Percentiles rank a stretch among this genome's conserved stretches.
Evolutionary conservation across 179 eudicot species (phyloP).

Genomic region (Dionaea muscipula): DNA sequence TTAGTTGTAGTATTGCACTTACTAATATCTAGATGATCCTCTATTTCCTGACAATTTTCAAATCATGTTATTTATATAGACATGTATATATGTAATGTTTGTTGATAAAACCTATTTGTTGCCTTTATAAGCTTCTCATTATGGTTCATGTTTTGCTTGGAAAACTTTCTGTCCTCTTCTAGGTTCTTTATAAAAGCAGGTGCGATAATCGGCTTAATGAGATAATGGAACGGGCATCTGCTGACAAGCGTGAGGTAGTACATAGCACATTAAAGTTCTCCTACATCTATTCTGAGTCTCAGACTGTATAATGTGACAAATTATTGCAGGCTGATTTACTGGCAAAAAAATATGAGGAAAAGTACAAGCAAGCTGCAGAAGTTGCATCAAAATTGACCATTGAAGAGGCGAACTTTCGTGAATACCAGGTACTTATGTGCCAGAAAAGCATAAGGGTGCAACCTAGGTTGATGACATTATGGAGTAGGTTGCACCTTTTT

Average conservation of each 20-base stretch:
- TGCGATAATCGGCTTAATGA: conserved; percentile 91
- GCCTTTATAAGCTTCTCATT: not conserved
- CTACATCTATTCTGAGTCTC: not conserved
- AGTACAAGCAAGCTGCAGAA: conserved; percentile 90
- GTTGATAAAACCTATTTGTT: too few relatives aligned
- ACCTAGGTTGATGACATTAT: not conserved
- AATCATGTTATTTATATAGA: too few relatives aligned
- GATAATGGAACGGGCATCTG: conserved; percentile 76
- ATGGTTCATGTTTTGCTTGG: not conserved
- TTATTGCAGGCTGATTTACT: conserved; percentile 65
- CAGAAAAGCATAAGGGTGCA: not conserved
- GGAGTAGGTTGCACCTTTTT: not conserved
- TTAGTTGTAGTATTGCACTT: too few relatives aligned
- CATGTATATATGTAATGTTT: too few relatives aligned
- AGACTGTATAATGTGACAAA: not conserved
- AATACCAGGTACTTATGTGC: conserved; percentile 51
- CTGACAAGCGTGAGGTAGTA: conserved; percentile 81
- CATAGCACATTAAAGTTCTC: not conserved
- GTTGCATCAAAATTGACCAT: conserved; percentile 75
- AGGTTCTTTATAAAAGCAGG: conserved; percentile 90
- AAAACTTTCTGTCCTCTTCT: conserved; percentile 7
- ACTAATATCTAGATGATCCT: too few relatives aligned
- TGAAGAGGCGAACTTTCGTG: conserved; percentile 95
- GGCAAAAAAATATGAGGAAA: conserved; percentile 90
- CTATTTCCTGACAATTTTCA: too few relatives aligned